A percentile compares a stretch with the other conserved stretches of the same genome.
These are phyloP conservation scores for Pleurotus giganteus DNA, from an alignment of 768 basidiomycete genomes.

Conservation along the genomic window DNA sequence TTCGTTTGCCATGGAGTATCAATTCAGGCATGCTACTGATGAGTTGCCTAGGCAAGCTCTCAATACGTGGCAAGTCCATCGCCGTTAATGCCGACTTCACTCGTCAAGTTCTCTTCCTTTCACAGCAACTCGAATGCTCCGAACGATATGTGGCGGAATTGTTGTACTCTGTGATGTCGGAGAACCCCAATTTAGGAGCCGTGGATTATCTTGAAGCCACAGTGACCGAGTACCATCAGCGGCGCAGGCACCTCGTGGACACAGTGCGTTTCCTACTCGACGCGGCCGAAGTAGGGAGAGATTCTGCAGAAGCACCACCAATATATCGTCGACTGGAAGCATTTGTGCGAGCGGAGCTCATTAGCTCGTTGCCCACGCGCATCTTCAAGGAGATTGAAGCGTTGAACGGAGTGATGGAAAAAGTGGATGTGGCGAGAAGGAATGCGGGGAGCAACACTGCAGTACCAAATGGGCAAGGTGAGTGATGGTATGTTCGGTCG, in stretches of 20 bases:
- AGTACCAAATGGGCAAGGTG: slow-evolving; percentile 55
- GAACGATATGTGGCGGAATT: slow-evolving; percentile 77
- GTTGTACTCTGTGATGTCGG: slow-evolving; percentile 58
- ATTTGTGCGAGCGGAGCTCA: slow-evolving; percentile 56
- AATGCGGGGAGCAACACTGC: slow-evolving; percentile 63
- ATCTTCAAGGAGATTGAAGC: slow-evolving; percentile 66
- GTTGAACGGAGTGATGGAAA: slow-evolving; percentile 50
- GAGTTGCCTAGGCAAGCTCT: slow-evolving; percentile 53
- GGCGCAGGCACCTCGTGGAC: slow-evolving; percentile 69
- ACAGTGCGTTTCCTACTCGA: slow-evolving; percentile 70
- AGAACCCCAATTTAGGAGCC: slow-evolving; percentile 62
- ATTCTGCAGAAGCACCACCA: slow-evolving; percentile 26
- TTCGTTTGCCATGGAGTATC: slow-evolving; percentile 23
- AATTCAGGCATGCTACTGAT: slow-evolving; percentile 9
- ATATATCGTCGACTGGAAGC: slow-evolving; percentile 49
- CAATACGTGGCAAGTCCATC: slow-evolving; percentile 61
- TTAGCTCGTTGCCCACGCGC: slow-evolving; percentile 50
- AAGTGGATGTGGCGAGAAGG: slow-evolving; percentile 56
- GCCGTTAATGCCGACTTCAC: slow-evolving; percentile 80
- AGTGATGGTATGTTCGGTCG: slow-evolving; percentile 15
- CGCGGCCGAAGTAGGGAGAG: slow-evolving; percentile 32
- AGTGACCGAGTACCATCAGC: slow-evolving; percentile 64
- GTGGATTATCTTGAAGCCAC: slow-evolving; percentile 62
- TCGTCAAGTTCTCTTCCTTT: slow-evolving; percentile 72
- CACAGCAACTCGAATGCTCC: slow-evolving; percentile 78